Evolutionary conservation across 2,329 filamentous ascomycete genomes (phyloP).

Genomic region (Fusarium sarcochroum): DNA sequence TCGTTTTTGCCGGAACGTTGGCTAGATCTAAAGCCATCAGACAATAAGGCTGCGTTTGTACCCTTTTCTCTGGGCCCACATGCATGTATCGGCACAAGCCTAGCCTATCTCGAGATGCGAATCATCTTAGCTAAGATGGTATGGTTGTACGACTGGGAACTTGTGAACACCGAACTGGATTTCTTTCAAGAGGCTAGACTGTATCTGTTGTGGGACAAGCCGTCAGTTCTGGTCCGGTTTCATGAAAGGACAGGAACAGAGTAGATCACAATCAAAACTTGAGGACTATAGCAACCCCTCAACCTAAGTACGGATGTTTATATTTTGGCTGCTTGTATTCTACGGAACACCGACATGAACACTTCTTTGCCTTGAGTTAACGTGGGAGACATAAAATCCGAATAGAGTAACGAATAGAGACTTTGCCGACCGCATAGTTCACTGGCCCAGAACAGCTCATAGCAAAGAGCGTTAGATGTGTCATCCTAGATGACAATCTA

Average conservation of each 20-base stretch:
- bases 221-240: constrained; percentile 10
- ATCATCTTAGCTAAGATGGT: constrained; percentile 3
- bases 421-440: too few relatives aligned
- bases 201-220: constrained; percentile 2
- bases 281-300: too few relatives aligned
- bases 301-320: too few relatives aligned
- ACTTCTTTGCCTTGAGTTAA: too few relatives aligned
- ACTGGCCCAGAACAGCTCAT: too few relatives aligned
- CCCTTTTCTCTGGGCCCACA: constrained; percentile 13
- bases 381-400: too few relatives aligned
- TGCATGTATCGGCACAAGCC: constrained; percentile 8
- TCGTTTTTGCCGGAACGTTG: constrained; percentile 14
- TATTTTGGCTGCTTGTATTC: too few relatives aligned
- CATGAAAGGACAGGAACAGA: neutral
- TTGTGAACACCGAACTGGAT: constrained; percentile 1
- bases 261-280: too few relatives aligned
- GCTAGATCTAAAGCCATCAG: neutral
- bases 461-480: too few relatives aligned
- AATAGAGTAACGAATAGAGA: too few relatives aligned
- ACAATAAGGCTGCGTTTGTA: neutral
- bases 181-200: constrained; percentile 2
- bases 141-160: constrained; percentile 8
- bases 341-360: too few relatives aligned
- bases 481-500: too few relatives aligned
- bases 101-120: constrained; percentile 10